These are phyloP conservation scores for Xylariaceae sp. DNA, from an alignment of 2,329 filamentous ascomycete species.

Conservation along the genomic window DNA sequence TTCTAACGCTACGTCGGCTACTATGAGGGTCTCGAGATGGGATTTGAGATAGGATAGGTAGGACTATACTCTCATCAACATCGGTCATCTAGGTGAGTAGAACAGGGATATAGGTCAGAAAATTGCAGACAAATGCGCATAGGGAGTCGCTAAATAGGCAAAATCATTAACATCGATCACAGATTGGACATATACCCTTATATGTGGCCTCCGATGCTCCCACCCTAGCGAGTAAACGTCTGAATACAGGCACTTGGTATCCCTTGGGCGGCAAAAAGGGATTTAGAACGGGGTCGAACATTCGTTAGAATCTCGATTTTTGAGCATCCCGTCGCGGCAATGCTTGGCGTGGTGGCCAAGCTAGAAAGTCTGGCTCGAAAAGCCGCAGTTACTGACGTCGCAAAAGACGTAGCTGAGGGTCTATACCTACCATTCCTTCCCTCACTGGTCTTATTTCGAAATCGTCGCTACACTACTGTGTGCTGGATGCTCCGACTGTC, in stretches of 20 bases:
- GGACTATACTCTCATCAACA: constrained; percentile 40
- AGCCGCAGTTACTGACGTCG: constrained; percentile 31
- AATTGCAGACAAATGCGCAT: too few relatives aligned
- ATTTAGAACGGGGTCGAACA: constrained; percentile 50
- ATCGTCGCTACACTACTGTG: too few relatives aligned
- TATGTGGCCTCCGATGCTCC: constrained; percentile 55
- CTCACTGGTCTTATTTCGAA: too few relatives aligned
- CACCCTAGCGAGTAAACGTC: constrained; percentile 53
- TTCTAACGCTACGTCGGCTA: constrained; percentile 33
- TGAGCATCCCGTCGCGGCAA: constrained; percentile 27
- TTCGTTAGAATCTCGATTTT: constrained; percentile 45
- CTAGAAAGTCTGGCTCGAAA: constrained; percentile 31
- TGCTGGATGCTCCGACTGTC: too few relatives aligned
- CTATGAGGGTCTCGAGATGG: constrained; percentile 49
- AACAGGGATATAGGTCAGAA: too few relatives aligned
- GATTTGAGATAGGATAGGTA: background rate
- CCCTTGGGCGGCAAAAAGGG: constrained; percentile 50
- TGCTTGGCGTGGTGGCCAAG: constrained; percentile 28
- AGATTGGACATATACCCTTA: constrained; percentile 49
- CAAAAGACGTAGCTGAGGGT: constrained; percentile 25
- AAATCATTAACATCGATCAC: too few relatives aligned
- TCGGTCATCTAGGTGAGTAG: too few relatives aligned
- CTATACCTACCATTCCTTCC: constrained; percentile 24
- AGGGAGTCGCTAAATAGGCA: too few relatives aligned
- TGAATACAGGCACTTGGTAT: constrained; percentile 59